phyloP scores from a whole-genome alignment of 495 filamentous ascomycete genomes.

The Penicillium herquei region DNA sequence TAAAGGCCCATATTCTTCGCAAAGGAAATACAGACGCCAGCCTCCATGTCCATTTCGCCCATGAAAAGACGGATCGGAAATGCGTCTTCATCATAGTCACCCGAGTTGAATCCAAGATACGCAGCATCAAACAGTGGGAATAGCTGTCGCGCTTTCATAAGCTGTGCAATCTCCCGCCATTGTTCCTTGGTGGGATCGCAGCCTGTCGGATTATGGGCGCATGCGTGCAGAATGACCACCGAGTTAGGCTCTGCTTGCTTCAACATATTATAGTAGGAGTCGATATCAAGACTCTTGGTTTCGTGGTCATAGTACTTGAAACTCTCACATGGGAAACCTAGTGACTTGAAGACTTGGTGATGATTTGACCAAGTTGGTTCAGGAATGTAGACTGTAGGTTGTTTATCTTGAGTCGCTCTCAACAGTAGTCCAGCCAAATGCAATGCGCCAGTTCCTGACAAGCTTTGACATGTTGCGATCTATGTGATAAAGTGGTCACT shows the following conservation, averaged over 20 bases:
- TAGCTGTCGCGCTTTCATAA: slow-evolving; percentile 28
- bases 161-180: slow-evolving; percentile 37
- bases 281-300: slow-evolving; percentile 19
- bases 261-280: slow-evolving; percentile 20
- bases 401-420: slow-evolving; percentile 24
- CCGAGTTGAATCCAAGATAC: slow-evolving; percentile 45
- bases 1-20: slow-evolving; percentile 52
- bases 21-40: slow-evolving; percentile 38
- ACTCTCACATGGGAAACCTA: slow-evolving; percentile 27
- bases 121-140: slow-evolving; percentile 48
- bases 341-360: slow-evolving; percentile 31
- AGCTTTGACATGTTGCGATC: slow-evolving; percentile 55
- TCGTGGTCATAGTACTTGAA: slow-evolving; percentile 28
- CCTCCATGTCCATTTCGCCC: slow-evolving; percentile 26
- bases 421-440: slow-evolving; percentile 80
- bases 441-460: slow-evolving; percentile 83
- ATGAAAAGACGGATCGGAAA: slow-evolving; percentile 41
- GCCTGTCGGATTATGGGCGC: slow-evolving; percentile 49
- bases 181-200: slow-evolving; percentile 40
- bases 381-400: slow-evolving; percentile 32
- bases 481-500: background rate
- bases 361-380: slow-evolving; percentile 42
- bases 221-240: slow-evolving; percentile 44
- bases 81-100: slow-evolving; percentile 40
- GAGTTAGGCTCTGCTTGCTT: slow-evolving; percentile 20